These are phyloP conservation scores for Fraxinus nigra DNA, from an alignment of 305 asterid genomes.

Conservation along the genomic window DNA sequence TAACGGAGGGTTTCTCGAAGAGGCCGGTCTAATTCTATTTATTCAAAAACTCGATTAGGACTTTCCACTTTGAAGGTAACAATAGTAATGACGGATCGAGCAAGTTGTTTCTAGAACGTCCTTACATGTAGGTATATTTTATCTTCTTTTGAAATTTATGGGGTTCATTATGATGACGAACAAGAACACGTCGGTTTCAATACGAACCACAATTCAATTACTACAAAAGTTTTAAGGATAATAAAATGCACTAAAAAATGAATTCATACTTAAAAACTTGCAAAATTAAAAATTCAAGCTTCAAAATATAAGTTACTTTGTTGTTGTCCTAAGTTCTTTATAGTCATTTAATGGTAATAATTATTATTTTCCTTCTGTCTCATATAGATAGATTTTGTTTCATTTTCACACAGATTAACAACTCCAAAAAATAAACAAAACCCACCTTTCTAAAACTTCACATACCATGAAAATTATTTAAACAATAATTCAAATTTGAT, in stretches of 20 bases:
- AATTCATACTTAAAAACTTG: background rate
- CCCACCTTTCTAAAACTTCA: background rate
- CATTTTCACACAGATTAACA: background rate
- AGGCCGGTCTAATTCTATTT: background rate
- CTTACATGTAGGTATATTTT: background rate
- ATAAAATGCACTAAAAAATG: background rate
- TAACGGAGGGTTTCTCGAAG: background rate
- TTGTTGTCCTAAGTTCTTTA: background rate
- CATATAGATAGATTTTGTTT: background rate
- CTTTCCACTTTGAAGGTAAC: background rate
- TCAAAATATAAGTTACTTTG: background rate
- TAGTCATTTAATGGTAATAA: background rate
- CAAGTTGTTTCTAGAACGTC: background rate
- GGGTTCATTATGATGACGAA: background rate
- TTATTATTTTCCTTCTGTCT: too few species aligned
- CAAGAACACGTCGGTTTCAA: background rate
- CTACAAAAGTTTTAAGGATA: background rate
- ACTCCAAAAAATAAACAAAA: background rate
- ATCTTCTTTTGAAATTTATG: background rate
- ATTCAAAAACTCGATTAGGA: background rate
- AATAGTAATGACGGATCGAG: background rate
- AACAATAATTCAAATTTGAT: background rate
- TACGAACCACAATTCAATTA: background rate
- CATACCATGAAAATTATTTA: background rate
- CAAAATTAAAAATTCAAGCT: background rate